Evolutionary conservation across 345 rosid genomes (phyloP).

Genomic region (Eucalyptus tenuipes): DNA sequence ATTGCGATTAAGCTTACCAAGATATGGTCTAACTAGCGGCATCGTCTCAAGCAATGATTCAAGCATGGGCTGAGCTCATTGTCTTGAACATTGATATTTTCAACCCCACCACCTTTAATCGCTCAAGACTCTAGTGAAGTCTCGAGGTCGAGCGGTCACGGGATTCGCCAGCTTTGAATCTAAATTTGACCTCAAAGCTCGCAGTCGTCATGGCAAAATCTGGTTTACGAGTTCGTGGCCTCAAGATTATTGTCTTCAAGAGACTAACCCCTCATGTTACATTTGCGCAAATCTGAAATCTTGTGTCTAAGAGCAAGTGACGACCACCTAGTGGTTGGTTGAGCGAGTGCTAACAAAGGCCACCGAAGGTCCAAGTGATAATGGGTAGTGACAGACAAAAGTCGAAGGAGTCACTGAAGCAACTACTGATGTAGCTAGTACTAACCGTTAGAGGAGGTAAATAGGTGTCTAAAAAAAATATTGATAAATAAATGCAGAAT

Average conservation of each 20-base stretch:
- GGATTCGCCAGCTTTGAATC: not conserved
- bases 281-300: not conserved
- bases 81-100: not conserved
- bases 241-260: not conserved
- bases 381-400: not conserved
- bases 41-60: not conserved
- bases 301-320: accelerated
- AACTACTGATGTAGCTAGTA: accelerated
- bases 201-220: not conserved
- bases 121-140: not conserved
- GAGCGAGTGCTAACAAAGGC: accelerated
- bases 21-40: not conserved
- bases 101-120: not conserved
- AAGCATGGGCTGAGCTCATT: not conserved
- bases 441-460: accelerated
- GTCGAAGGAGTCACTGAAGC: accelerated
- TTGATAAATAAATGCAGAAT: accelerated
- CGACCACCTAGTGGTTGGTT: not conserved
- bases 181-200: not conserved
- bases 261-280: not conserved
- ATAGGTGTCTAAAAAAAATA: too few species aligned
- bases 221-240: not conserved
- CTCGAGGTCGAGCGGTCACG: not conserved
- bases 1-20: not conserved
- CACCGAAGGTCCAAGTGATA: accelerated